Conservation (phyloP, 2,329 filamentous ascomycete species). For the Raffaelea deltoideospora region DNA sequence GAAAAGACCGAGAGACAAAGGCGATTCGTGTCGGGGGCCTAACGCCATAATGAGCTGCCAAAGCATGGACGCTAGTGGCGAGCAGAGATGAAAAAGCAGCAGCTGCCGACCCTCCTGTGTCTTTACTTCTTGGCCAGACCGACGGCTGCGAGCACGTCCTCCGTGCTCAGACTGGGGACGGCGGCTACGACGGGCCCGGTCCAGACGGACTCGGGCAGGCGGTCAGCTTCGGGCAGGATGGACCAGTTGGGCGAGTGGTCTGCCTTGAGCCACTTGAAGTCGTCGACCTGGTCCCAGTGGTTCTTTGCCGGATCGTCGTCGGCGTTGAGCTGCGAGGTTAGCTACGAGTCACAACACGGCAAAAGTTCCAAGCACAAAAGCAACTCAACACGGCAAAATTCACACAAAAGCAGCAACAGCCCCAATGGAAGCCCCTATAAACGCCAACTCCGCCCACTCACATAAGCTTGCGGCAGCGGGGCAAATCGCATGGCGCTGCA, state of each 20-base stretch:
- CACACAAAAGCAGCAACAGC: too few species aligned
- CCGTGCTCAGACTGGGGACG: conserved; percentile 42
- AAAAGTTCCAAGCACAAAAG: too few species aligned
- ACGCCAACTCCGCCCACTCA: conserved; percentile 26
- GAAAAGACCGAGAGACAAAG: too few species aligned
- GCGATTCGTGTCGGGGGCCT: too few species aligned
- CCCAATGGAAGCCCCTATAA: too few species aligned
- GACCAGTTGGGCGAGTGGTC: conserved; percentile 83
- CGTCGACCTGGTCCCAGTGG: conserved; percentile 81
- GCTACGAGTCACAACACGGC: too few species aligned
- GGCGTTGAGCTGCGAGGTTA: conserved; percentile 14
- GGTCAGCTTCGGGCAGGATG: conserved; percentile 44
- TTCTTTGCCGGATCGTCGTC: conserved; percentile 31
- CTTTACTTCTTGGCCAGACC: conserved; percentile 18
- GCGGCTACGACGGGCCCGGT: conserved; percentile 50
- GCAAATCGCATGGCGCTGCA: conserved; percentile 68
- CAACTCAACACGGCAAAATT: background rate
- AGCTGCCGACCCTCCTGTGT: too few species aligned
- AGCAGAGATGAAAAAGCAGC: too few species aligned
- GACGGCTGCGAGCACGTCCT: conserved; percentile 46
- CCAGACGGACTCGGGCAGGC: conserved; percentile 52
- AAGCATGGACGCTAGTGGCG: too few species aligned
- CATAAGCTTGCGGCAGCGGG: conserved; percentile 53
- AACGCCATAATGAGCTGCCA: too few species aligned
- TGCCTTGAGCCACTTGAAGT: conserved; percentile 92